Evolutionary conservation across 768 basidiomycete species (phyloP), one percentile per base, ranked within the genome.

Genomic region (Panaeolus papilionaceus): DNA sequence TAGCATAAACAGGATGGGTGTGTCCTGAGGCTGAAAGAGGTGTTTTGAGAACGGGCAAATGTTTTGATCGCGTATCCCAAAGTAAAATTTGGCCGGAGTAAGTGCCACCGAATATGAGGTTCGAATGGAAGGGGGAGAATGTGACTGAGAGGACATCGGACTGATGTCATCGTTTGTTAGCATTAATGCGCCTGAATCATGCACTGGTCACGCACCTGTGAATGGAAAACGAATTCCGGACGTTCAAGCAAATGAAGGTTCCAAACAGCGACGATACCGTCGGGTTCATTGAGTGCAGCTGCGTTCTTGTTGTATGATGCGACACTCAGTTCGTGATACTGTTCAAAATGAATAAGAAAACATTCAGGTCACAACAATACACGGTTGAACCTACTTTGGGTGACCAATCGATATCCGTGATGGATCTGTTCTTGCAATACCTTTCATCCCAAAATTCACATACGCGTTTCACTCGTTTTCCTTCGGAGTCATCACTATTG

Each of bases 221-320:
- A 96, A 76, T 99, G 98, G 80, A 99, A 99, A 65, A 99, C 88
- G 70, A 98, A 99, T 76, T 99, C 98, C 33, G 98, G 96, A 69
- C 97, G 88, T 76, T 98, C 98, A 1, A 96, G 84, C 4, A 99
- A 81, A 76, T 99, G 98, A 40, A 98, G 81, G 77, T 99, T 99
- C 98, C 98, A 99, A 4, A 99, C 92, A 2, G 94, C 94, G 28
- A 97, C 98, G 64, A 99, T 91, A 9, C 98, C 98, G 71, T 98
- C 96, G 0, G 98, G 97, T 75, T 99, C 98, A 72, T 98, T 96
- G 58, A 95, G 78, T 0, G 95, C 93, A 4, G 92, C 90, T 6
- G 95, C 91, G 72, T 98, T 98, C 83, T 98, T 98, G 83, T 99
- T 99, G 76, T 99, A 99, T 3, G 98, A 93, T 0, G 98, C 96